Conservation (phyloP, 164 flowering plant species). For the Aristolochia californica region DNA sequence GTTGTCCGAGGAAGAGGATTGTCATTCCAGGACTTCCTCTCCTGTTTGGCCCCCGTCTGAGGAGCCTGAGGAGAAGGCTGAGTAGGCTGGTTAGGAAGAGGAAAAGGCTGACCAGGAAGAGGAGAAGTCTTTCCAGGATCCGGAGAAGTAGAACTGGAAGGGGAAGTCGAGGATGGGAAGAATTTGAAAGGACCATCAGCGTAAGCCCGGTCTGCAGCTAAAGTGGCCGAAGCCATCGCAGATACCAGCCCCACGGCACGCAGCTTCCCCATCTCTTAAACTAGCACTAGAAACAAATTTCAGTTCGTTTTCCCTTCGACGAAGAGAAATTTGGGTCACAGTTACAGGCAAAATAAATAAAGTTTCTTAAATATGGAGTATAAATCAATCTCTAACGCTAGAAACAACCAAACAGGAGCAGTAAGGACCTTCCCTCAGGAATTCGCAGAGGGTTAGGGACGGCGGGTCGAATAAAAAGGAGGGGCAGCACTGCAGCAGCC, state of each 20-base stretch:
- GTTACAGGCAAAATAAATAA: not conserved
- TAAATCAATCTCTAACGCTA: no score
- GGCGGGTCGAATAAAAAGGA: no score
- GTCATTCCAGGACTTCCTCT: slow-evolving; percentile 46
- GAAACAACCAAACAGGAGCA: no score
- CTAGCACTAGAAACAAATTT: not conserved
- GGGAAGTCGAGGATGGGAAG: slow-evolving; percentile 26
- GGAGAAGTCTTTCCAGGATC: slow-evolving; percentile 2
- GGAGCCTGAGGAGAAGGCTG: slow-evolving; percentile 4
- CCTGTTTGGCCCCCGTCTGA: slow-evolving; percentile 7
- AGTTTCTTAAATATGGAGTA: no score
- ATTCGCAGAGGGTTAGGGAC: no score
- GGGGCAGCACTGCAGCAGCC: no score
- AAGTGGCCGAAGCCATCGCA: slow-evolving; percentile 45
- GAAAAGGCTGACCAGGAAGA: slow-evolving; percentile 17
- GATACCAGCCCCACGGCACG: slow-evolving; percentile 46
- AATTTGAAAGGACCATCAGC: slow-evolving; percentile 63
- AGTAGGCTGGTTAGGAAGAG: slow-evolving; percentile 12
- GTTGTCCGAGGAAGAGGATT: slow-evolving; percentile 53
- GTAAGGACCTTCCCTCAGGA: no score
- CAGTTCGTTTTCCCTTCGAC: no score
- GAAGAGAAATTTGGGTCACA: not conserved
- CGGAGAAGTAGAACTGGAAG: slow-evolving; percentile 13
- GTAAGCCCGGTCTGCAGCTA: slow-evolving; percentile 28
- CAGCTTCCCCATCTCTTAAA: slow-evolving; percentile 31